phyloP scores from a whole-genome alignment of 179 eudicot genomes.

The Camellia oleifera region DNA sequence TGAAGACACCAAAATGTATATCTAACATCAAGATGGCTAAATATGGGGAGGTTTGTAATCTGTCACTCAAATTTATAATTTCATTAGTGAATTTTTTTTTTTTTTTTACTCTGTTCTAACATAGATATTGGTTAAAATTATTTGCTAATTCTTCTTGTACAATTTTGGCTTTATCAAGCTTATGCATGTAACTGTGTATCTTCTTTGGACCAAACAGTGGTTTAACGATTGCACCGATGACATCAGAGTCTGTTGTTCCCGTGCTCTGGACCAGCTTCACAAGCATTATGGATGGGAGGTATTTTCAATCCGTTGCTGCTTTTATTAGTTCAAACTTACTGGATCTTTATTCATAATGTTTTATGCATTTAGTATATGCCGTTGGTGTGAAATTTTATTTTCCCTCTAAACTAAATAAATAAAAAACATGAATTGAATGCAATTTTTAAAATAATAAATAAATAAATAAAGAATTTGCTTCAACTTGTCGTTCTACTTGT shows the following conservation, averaged over 20 bases:
- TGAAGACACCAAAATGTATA: constrained; percentile 41
- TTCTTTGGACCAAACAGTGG: constrained; percentile 53
- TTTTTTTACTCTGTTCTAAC: background rate
- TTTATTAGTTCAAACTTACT: background rate
- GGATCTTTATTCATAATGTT: background rate
- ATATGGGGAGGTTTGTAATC: constrained; percentile 64
- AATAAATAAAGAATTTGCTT: background rate
- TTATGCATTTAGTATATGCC: background rate
- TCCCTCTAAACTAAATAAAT: background rate
- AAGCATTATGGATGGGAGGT: constrained; percentile 92
- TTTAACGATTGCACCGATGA: constrained; percentile 77
- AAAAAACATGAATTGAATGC: background rate
- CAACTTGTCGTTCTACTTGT: background rate
- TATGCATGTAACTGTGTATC: background rate
- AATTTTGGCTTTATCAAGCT: background rate
- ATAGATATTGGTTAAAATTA: background rate
- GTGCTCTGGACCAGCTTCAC: constrained; percentile 54
- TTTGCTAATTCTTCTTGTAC: background rate
- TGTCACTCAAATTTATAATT: background rate
- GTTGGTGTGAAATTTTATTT: background rate
- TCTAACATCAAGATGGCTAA: constrained; percentile 64
- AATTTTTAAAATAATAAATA: background rate
- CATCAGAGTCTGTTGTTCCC: constrained; percentile 61
- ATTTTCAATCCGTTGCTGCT: constrained; percentile 13
- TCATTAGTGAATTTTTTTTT: background rate